phyloP scores from a whole-genome alignment of 2,329 filamentous ascomycete genomes.

The Phialophora verrucosa region DNA sequence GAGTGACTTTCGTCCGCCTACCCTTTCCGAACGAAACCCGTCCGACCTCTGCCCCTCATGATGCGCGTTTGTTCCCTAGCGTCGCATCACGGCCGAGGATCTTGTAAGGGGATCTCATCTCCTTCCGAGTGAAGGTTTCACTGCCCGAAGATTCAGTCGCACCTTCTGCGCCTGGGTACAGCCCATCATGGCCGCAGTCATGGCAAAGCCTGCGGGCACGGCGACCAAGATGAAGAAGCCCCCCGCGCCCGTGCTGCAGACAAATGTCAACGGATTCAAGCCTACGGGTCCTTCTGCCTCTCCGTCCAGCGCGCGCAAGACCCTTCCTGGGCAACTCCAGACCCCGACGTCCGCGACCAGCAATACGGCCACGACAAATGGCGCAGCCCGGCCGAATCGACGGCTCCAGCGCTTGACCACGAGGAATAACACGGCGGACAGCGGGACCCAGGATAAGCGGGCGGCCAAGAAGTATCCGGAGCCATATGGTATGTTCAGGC shows the following conservation, averaged over 20 bases:
- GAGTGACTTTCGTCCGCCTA: conserved; percentile 4
- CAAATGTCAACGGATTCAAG: conserved; percentile 62
- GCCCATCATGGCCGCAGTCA: conserved; percentile 36
- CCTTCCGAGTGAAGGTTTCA: conserved; percentile 20
- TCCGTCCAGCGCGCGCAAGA: conserved; percentile 60
- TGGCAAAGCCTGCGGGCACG: conserved; percentile 34
- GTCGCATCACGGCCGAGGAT: conserved; percentile 34
- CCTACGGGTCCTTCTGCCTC: conserved; percentile 66
- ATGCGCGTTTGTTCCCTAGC: conserved; percentile 34
- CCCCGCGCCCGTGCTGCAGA: conserved; percentile 63
- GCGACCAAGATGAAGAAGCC: conserved; percentile 41
- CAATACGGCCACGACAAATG: conserved; percentile 50
- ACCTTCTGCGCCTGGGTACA: neutral
- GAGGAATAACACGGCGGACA: conserved; percentile 41
- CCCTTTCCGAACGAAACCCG: conserved; percentile 3
- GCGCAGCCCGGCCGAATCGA: conserved; percentile 52
- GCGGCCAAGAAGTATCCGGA: conserved; percentile 49
- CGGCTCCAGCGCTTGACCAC: conserved; percentile 48
- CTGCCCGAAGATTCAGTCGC: conserved; percentile 6
- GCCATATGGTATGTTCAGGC: conserved; percentile 51
- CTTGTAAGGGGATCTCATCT: conserved; percentile 23
- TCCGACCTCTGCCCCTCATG: conserved; percentile 34
- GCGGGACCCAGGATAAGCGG: conserved; percentile 44
- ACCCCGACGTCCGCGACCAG: conserved; percentile 42
- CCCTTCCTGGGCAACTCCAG: conserved; percentile 52